Base-by-base conservation (phyloP, 495 filamentous ascomycete genomes). In the Talaromyces borbonicus region DNA sequence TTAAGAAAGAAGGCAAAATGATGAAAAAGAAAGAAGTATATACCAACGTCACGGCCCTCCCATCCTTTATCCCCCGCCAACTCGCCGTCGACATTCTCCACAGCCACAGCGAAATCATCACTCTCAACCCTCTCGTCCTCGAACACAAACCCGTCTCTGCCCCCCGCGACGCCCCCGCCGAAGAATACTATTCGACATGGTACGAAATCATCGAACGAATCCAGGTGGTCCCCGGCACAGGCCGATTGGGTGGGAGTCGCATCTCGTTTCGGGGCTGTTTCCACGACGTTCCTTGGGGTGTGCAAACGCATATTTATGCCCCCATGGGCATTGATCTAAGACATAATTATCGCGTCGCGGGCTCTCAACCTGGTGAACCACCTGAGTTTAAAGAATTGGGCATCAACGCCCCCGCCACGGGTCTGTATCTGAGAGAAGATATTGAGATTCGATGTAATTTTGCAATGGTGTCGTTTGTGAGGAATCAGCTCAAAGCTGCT, bases 71-170 rank as follows among this genome's bases (percentile, higher is more conserved):
- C 42, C 70, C 77, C 16, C 78, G 84, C 25, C 67, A 82, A 52
- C 74, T 74, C 8, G 85, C 85, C 23, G 56, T 89, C 49, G 68
- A 77, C 24, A 82, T 81, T 22, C 74, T 90, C 7, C 83, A 86
- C 61, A 74, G 77, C 54, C 84, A 88, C 56, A 59, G 68, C 35
- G 80, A 79, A 51, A 89, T 92, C 77, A 90, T 90, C 53, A 80
- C 85, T 35, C 69, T 90, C 19, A 92, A 89, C 60, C 86, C 86
- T 1, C 72, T 90, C 8, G 84, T 92, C 39, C 74, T 82, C 41
- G 74, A 80, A 25, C 74, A 83, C 32, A 71, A 80, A 43, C 69
- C 72, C 1, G 81, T 83, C 57, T 67, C 69, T 14, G 67, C 83
- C 1, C 85, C 84, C 0, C 56, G 66, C 12, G 70, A 80, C 56